A percentile compares a stretch with the other conserved stretches of the same genome.
Evolutionary conservation across 1,284 basidiomycete species (phyloP).

Genomic region (Rhizoctonia solani): DNA sequence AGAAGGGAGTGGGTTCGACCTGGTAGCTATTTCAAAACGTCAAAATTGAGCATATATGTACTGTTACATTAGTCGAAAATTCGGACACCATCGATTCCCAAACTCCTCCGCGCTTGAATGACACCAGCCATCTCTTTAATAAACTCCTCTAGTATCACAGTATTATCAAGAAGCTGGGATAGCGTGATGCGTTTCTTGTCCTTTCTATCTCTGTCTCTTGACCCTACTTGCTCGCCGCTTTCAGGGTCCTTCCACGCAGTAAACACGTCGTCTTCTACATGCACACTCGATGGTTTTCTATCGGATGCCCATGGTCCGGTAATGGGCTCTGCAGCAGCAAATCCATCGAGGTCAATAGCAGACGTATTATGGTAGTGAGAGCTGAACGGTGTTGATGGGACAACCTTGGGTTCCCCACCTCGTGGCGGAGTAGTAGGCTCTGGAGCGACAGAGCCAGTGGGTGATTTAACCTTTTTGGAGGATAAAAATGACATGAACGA

Average conservation of each 20-base stretch:
- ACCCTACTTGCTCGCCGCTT: conserved; percentile 28
- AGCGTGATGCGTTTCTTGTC: conserved; percentile 60
- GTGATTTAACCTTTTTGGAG: conserved; percentile 24
- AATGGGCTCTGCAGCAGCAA: conserved; percentile 62
- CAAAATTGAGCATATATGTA: background rate
- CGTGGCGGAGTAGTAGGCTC: conserved; percentile 54
- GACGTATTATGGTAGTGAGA: conserved; percentile 82
- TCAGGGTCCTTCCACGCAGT: conserved; percentile 48
- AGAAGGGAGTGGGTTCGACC: background rate
- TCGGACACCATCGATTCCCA: conserved; percentile 83
- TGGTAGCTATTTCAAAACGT: background rate
- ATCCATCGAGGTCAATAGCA: conserved; percentile 72
- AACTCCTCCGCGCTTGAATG: conserved; percentile 78
- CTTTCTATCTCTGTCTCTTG: conserved; percentile 43
- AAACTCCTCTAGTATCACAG: conserved; percentile 92
- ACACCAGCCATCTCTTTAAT: conserved; percentile 93
- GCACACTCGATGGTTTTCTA: conserved; percentile 54
- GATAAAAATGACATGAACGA: conserved; percentile 36
- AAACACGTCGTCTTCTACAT: conserved; percentile 68
- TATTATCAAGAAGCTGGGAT: conserved; percentile 88
- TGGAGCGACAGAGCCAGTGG: conserved; percentile 39
- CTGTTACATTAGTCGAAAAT: conserved; percentile 48
- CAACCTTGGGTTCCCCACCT: conserved; percentile 48
- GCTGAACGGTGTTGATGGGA: conserved; percentile 79
- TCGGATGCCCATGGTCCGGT: conserved; percentile 66